Evolutionary conservation across 495 filamentous ascomycete genomes (phyloP).

Genomic region (Penicillium pulvis): DNA sequence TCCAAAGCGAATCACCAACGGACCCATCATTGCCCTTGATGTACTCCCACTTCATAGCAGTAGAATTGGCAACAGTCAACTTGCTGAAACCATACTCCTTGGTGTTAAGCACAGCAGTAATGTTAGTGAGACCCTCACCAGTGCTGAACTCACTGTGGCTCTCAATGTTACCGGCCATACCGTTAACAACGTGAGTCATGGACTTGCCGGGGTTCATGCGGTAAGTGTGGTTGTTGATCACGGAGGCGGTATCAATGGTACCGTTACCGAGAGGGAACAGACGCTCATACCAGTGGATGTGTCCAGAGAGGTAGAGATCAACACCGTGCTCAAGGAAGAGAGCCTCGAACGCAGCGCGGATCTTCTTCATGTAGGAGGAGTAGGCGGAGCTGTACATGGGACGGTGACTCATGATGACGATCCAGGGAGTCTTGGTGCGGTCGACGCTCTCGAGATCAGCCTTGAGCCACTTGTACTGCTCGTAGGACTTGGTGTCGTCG

Average conservation of each 20-base stretch:
- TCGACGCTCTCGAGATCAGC: slow-evolving; percentile 50
- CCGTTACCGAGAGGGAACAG: slow-evolving; percentile 41
- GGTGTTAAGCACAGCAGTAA: slow-evolving; percentile 51
- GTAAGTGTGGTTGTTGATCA: slow-evolving; percentile 46
- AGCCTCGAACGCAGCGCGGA: slow-evolving; percentile 53
- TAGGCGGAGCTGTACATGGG: slow-evolving; percentile 55
- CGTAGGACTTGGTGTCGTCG: slow-evolving; percentile 47
- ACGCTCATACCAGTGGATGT: slow-evolving; percentile 60
- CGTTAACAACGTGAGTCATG: slow-evolving; percentile 53
- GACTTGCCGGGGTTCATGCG: slow-evolving; percentile 42
- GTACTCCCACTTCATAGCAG: slow-evolving; percentile 46
- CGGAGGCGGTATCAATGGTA: slow-evolving; percentile 40
- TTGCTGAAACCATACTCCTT: slow-evolving; percentile 52
- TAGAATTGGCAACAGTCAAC: slow-evolving; percentile 46
- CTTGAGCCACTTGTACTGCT: slow-evolving; percentile 51
- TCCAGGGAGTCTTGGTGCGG: slow-evolving; percentile 54
- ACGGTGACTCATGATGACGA: slow-evolving; percentile 58
- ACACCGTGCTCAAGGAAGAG: slow-evolving; percentile 58
- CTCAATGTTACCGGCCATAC: slow-evolving; percentile 49
- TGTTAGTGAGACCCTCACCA: slow-evolving; percentile 35
- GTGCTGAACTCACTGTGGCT: slow-evolving; percentile 40
- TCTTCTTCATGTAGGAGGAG: slow-evolving; percentile 45
- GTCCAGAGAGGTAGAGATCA: slow-evolving; percentile 58
- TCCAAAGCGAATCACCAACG: slow-evolving; percentile 43
- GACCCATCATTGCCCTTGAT: slow-evolving; percentile 46